Base-by-base conservation (phyloP, 2,329 filamentous ascomycete genomes). In the Stemphylium lycopersici region DNA sequence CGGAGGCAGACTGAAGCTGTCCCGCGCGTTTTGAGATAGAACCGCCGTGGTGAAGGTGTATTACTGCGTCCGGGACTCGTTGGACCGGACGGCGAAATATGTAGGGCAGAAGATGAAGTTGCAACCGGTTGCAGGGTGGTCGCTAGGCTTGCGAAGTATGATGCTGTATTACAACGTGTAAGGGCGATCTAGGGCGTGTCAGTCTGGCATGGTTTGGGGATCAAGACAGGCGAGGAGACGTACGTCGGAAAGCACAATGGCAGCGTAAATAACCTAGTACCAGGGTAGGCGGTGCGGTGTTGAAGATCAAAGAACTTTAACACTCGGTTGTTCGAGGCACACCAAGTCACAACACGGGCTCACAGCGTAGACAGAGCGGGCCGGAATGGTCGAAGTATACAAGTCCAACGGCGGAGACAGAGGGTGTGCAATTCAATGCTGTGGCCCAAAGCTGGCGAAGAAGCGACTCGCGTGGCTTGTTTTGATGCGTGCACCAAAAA, bases 1-100 rank as follows among this genome's bases (percentile, higher is more conserved):
- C 83, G 89, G 88, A 80, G 89, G 81, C 77, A 84, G 90, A 88
- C 91, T 87, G 82, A 90, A 85, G 77, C 83, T 89, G 90, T 93
- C 90, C 90, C 89, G 86, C 80, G 86, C 80, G 78, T 83, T 82
- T 78, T 88, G 86, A 78, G 89, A 89, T 81, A 91, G 81, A 76
- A 90, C 86, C 83, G 90, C 89, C 89, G 89, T 93, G 85, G 84
- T 92, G 88, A 84, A 66, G 62, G 59, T 82, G 80, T 80, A 77
- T 82, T 83, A 85, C 82, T 68, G 69, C 80, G 83, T 81, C 83
- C 84, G 80, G 79, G 73, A 69, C 66, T 70, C 69, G 49, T 62
- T 68, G 70, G 65, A 73, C 71, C 72, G 75, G 74, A 77, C 74
- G 63, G 66, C 67, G 61, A 72, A 72, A 68, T 71, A 70, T 70